Base-by-base conservation (phyloP, 2,329 filamentous ascomycete species). In the Zopfia rhizophila region DNA sequence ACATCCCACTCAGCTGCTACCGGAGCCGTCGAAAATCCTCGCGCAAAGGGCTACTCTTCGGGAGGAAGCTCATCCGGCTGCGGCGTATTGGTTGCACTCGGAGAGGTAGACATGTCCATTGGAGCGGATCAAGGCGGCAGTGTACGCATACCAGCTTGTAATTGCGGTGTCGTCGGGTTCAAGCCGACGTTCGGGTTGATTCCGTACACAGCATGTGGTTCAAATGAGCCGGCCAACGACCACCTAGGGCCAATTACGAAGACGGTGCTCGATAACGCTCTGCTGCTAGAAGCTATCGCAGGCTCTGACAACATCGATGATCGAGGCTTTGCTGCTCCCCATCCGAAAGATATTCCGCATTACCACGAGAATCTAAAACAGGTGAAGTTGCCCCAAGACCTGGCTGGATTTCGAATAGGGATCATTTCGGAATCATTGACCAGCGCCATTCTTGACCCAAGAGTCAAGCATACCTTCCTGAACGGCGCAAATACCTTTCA, bases 171-270 rank as follows among this genome's bases (percentile, higher is more conserved):
- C 41, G 75, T 80, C 10, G 79, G 79, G 0, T 58, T 82, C 10
- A 82, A 82, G 44, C 77, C 80, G 0, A 82, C 80, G 0, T 73
- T 78, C 51, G 80, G 80, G 0, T 65, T 81, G 1, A 68, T 82
- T 0, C 80, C 80, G 0, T 82, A 75, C 39, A 82, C 77, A 0
- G 80, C 78, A 0, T 72, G 78, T 32, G 71, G 72, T 2, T 76
- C 73, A 27, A 75, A 78, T 0, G 78, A 82, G 45, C 72, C 78
- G 0, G 72, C 78, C 2, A 76, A 81, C 29, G 81, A 84, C 48
- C 79, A 83, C 52, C 25, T 65, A 8, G 76, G 76, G 0, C 77
- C 78, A 1, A 76, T 81, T 65, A 74, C 77, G 1, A 61, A 60
- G 7, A 75, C 64, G 0, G 59, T 80, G 0, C 51, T 66, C 8